Conservation (phyloP, 139 green algal species). For the Mesotaenium endlicherianum region DNA sequence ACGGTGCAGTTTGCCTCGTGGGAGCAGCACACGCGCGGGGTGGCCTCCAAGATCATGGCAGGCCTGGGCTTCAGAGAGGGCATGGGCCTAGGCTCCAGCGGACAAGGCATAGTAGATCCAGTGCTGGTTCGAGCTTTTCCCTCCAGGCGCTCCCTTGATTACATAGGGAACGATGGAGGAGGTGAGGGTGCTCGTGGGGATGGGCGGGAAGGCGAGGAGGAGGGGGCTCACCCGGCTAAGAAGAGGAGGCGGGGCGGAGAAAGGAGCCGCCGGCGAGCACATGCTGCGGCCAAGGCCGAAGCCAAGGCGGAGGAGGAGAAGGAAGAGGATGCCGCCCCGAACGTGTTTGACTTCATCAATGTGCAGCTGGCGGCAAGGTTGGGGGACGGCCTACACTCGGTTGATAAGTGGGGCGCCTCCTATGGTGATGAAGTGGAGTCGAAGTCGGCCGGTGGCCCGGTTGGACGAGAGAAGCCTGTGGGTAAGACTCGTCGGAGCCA, state of each 20-base stretch:
- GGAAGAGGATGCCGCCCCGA: not conserved
- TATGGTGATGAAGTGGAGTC: not conserved
- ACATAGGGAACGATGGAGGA: not conserved
- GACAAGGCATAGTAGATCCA: slow-evolving; percentile 27
- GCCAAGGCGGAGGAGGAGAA: not conserved
- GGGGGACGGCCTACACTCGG: not conserved
- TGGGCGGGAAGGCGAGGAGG: slow-evolving; percentile 7
- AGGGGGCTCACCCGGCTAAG: slow-evolving; percentile 17
- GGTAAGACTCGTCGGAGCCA: not conserved
- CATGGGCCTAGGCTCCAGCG: slow-evolving; percentile 17
- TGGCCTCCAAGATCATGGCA: slow-evolving; percentile 47
- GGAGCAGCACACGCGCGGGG: slow-evolving; percentile 51
- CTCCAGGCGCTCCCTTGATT: slow-evolving; percentile 8
- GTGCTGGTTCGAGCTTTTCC: not conserved
- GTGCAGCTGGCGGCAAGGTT: not conserved
- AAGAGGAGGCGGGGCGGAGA: slow-evolving; percentile 40
- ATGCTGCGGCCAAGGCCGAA: not conserved
- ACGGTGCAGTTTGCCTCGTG: slow-evolving; percentile 33
- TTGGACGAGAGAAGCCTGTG: not conserved
- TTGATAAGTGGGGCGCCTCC: not conserved
- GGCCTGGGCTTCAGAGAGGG: slow-evolving; percentile 36
- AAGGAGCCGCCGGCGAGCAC: not conserved
- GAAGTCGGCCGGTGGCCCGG: no score
- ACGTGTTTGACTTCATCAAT: slow-evolving; percentile 38
- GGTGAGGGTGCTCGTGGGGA: not conserved